These are phyloP conservation scores for Exophiala alcalophila DNA, from an alignment of 2,329 filamentous ascomycete genomes.

Conservation along the genomic window DNA sequence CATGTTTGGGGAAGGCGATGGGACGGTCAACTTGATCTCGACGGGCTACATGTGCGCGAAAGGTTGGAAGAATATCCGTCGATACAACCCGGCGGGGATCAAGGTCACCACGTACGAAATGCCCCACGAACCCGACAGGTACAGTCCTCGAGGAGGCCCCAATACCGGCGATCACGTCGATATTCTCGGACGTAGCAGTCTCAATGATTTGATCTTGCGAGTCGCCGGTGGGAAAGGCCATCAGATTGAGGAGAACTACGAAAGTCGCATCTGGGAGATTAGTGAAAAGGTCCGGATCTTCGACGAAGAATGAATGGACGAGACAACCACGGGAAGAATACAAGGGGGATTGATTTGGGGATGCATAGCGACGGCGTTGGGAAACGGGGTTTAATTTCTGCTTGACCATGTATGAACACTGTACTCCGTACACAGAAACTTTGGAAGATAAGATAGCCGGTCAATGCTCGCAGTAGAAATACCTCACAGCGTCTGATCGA, in stretches of 20 bases:
- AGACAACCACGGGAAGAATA: background rate
- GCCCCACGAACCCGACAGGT: constrained; percentile 91
- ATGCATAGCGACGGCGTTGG: constrained; percentile 14
- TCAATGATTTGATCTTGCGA: constrained; percentile 86
- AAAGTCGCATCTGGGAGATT: constrained; percentile 80
- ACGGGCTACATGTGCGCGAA: constrained; percentile 95
- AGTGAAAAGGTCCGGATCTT: constrained; percentile 78
- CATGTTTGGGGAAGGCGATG: constrained; percentile 93
- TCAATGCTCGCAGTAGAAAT: no score
- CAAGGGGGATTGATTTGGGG: background rate
- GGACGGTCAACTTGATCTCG: constrained; percentile 89
- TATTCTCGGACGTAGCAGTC: constrained; percentile 79
- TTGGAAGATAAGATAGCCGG: no score
- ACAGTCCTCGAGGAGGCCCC: constrained; percentile 72
- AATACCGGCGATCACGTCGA: constrained; percentile 91
- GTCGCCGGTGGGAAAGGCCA: constrained; percentile 84
- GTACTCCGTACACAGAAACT: no score
- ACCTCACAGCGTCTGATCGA: no score
- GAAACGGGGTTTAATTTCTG: no score
- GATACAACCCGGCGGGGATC: constrained; percentile 84
- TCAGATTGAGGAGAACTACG: constrained; percentile 70
- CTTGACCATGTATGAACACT: no score
- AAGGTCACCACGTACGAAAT: constrained; percentile 89
- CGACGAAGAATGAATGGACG: constrained; percentile 56
- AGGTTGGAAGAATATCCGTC: constrained; percentile 80